Percentiles rank a stretch among this genome's conserved stretches.
Evolutionary conservation across 495 filamentous ascomycete species (phyloP).

Genomic region (Penicillium coffeae): DNA sequence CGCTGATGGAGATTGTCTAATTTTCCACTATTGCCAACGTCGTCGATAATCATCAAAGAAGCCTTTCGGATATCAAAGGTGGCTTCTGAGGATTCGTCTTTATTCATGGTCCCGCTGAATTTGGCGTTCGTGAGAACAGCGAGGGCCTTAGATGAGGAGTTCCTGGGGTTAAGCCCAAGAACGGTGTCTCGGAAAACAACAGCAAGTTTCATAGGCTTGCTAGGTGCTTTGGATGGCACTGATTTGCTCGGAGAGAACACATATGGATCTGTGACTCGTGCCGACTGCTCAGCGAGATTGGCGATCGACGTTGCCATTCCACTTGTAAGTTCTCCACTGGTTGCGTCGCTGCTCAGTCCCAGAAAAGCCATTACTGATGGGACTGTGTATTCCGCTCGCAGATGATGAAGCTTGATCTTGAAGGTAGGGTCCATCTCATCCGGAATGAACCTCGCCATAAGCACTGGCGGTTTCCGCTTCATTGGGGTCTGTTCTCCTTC

Average conservation of each 20-base stretch:
- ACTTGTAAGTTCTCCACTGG: constrained; percentile 69
- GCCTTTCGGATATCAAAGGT: constrained; percentile 70
- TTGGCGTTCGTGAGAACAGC: constrained; percentile 75
- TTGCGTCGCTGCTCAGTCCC: constrained; percentile 60
- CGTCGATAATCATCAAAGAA: constrained; percentile 78
- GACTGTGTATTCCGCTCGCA: constrained; percentile 81
- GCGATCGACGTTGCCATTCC: constrained; percentile 76
- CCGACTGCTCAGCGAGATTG: constrained; percentile 58
- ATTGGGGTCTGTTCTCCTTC: constrained; percentile 10
- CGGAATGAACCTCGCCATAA: constrained; percentile 81
- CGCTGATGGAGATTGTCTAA: constrained; percentile 44
- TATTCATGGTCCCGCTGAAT: constrained; percentile 58
- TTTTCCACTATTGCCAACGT: constrained; percentile 52
- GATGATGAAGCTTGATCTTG: constrained; percentile 77
- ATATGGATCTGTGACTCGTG: constrained; percentile 13
- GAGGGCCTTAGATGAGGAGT: constrained; percentile 65
- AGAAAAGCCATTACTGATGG: constrained; percentile 75
- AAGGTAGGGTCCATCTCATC: constrained; percentile 91
- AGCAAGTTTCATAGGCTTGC: constrained; percentile 62
- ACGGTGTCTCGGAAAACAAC: constrained; percentile 73
- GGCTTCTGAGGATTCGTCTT: constrained; percentile 55
- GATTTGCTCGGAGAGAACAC: constrained; percentile 14
- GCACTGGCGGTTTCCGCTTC: constrained; percentile 46
- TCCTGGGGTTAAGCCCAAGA: constrained; percentile 80
- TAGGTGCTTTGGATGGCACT: constrained; percentile 11